A percentile compares a stretch with the other conserved stretches of the same genome.
These are phyloP conservation scores for Echria macrotheca DNA, from an alignment of 495 filamentous ascomycete genomes.

Conservation along the genomic window DNA sequence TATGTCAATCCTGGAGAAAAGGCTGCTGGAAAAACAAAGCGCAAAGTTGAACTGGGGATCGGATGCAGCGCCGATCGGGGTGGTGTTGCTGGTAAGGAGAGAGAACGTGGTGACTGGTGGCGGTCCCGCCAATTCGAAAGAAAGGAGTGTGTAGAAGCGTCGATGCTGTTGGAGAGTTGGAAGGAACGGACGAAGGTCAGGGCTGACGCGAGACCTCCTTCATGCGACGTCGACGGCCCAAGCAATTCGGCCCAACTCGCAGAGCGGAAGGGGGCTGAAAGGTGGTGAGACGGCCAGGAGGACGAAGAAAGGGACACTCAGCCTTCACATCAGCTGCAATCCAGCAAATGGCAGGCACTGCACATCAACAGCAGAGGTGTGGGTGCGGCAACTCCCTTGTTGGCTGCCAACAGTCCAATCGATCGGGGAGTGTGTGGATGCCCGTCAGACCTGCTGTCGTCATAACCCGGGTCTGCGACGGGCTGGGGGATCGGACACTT, in stretches of 20 bases:
- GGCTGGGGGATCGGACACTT: constrained; percentile 1
- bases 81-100: too few species aligned
- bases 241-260: constrained; percentile 1
- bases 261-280: constrained; percentile 3
- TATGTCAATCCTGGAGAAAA: too few species aligned
- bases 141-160: constrained; percentile 1
- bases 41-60: too few species aligned
- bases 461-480: constrained; percentile 17
- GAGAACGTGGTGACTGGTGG: too few species aligned
- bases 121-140: too few species aligned
- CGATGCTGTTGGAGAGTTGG: neutral
- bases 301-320: constrained; percentile 9
- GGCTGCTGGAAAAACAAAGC: neutral
- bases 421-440: neutral
- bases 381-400: neutral
- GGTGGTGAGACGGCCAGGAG: constrained; percentile 15
- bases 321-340: constrained; percentile 11
- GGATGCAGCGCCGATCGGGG: too few species aligned
- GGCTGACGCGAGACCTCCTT: constrained; percentile 16
- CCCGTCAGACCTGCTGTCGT: constrained; percentile 17
- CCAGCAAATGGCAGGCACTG: constrained; percentile 4
- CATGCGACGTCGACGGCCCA: constrained; percentile 19
- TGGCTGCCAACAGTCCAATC: constrained; percentile 4
- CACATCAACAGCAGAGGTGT: constrained; percentile 8
- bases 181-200: constrained; percentile 7